Evolutionary conservation across 495 filamentous ascomycete genomes (phyloP).

Genomic region (Durotheca rogersii): DNA sequence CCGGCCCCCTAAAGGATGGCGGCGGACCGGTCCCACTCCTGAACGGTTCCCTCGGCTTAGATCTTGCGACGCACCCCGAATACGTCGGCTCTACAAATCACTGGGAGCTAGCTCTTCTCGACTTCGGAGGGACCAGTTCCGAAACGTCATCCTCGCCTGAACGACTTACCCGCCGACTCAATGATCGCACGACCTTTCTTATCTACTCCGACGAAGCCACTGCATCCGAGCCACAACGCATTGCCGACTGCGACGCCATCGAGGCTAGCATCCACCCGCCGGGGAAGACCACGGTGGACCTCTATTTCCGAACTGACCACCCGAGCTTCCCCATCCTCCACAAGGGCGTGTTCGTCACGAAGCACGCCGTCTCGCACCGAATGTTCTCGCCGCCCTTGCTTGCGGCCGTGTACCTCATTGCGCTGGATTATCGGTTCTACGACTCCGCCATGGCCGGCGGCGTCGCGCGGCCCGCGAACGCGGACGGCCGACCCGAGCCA

Average conservation of each 20-base stretch:
- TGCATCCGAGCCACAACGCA: not conserved
- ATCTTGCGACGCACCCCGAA: too few relatives aligned
- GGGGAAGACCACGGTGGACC: not conserved
- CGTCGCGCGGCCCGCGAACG: too few relatives aligned
- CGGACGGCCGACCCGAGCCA: too few relatives aligned
- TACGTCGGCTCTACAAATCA: too few relatives aligned
- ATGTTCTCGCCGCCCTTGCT: slow-evolving; percentile 1
- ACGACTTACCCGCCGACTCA: not conserved
- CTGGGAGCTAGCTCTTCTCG: too few relatives aligned
- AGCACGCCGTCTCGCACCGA: not conserved
- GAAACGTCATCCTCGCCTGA: not conserved
- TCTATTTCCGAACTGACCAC: not conserved
- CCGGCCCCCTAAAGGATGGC: too few relatives aligned
- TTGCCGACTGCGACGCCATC: not conserved
- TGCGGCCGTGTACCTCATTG: too few relatives aligned
- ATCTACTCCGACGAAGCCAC: not conserved
- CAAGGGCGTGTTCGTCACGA: not conserved
- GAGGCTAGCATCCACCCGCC: not conserved
- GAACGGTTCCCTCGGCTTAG: too few relatives aligned
- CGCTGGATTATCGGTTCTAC: too few relatives aligned
- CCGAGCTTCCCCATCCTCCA: not conserved
- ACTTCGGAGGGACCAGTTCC: not conserved
- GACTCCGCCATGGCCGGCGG: too few relatives aligned
- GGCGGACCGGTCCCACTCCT: too few relatives aligned
- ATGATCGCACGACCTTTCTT: not conserved